Conservation (phyloP, 1,284 basidiomycete genomes). For the Meira nashicola region DNA sequence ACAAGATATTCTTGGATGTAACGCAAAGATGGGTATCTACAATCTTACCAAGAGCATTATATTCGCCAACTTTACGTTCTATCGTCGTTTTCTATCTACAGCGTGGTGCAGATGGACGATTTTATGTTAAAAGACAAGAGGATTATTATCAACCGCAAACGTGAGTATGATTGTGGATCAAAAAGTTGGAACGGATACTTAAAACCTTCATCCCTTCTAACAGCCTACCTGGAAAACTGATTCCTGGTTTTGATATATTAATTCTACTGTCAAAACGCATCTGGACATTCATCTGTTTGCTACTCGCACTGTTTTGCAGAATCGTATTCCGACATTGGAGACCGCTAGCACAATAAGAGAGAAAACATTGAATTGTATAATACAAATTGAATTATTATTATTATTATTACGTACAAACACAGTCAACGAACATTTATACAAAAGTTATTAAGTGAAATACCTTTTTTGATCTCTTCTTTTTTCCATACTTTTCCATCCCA, state of each 20-base stretch:
- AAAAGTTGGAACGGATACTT: not conserved
- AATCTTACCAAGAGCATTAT: conserved; percentile 13
- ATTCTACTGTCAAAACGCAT: conserved; percentile 33
- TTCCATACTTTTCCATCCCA: conserved; percentile 18
- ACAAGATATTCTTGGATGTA: conserved; percentile 38
- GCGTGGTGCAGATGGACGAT: conserved; percentile 40
- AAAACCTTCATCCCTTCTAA: not conserved
- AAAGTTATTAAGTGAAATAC: conserved; percentile 5
- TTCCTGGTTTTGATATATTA: conserved; percentile 24
- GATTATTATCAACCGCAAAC: conserved; percentile 42
- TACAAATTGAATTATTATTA: too few relatives aligned
- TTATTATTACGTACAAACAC: too few relatives aligned
- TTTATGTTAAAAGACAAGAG: conserved; percentile 47
- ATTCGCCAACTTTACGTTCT: conserved; percentile 14
- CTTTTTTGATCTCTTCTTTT: conserved; percentile 16
- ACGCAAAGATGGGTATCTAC: conserved; percentile 41
- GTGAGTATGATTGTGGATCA: conserved; percentile 18
- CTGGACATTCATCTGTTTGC: conserved; percentile 31
- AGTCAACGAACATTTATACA: not conserved
- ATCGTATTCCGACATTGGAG: conserved; percentile 30
- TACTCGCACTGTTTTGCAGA: conserved; percentile 28
- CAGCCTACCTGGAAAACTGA: conserved; percentile 33
- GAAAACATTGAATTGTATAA: not conserved
- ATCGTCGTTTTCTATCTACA: conserved; percentile 40
- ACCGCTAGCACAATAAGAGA: conserved; percentile 6